A percentile compares a stretch with the other conserved stretches of the same genome.
Conservation (phyloP, 768 basidiomycete genomes). For the Hysterangium stoloniferum region DNA sequence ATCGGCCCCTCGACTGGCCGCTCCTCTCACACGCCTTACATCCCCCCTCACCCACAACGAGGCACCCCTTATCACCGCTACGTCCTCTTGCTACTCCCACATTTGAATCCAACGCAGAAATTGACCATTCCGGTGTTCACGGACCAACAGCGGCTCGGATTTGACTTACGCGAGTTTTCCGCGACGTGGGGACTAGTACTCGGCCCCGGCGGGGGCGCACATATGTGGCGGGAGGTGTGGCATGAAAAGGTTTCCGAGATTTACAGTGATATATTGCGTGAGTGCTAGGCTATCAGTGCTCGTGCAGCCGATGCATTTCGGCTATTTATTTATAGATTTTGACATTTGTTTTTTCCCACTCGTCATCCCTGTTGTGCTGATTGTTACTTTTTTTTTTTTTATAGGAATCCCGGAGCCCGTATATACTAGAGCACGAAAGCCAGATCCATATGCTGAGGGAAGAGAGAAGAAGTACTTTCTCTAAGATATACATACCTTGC, state of each 20-base stretch:
- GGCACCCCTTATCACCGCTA: slow-evolving; percentile 92
- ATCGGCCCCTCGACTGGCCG: slow-evolving; percentile 29
- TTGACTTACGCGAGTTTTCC: slow-evolving; percentile 61
- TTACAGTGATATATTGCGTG: slow-evolving; percentile 60
- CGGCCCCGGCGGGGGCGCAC: slow-evolving; percentile 57
- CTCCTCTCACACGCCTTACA: slow-evolving; percentile 61
- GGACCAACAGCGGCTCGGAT: slow-evolving; percentile 40
- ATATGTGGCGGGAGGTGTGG: slow-evolving; percentile 84
- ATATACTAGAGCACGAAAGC: too few relatives aligned
- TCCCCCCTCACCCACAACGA: slow-evolving; percentile 87
- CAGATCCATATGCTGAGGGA: too few relatives aligned
- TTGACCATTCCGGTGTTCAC: slow-evolving; percentile 20
- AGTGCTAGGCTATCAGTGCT: too few relatives aligned
- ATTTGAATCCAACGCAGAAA: slow-evolving; percentile 34
- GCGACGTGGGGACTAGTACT: slow-evolving; percentile 39
- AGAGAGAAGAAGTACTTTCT: too few relatives aligned
- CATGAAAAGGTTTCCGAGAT: slow-evolving; percentile 54
- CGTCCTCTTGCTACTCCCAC: slow-evolving; percentile 65
- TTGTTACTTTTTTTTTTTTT: too few relatives aligned
- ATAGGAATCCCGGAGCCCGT: too few relatives aligned
- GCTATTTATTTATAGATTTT: too few relatives aligned
- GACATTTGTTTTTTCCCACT: too few relatives aligned
- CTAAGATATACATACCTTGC: too few relatives aligned
- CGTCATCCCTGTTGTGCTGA: too few relatives aligned
- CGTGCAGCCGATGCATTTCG: too few relatives aligned